Conservation (phyloP, 805 yeast species). For the Lachancea fermentati region DNA sequence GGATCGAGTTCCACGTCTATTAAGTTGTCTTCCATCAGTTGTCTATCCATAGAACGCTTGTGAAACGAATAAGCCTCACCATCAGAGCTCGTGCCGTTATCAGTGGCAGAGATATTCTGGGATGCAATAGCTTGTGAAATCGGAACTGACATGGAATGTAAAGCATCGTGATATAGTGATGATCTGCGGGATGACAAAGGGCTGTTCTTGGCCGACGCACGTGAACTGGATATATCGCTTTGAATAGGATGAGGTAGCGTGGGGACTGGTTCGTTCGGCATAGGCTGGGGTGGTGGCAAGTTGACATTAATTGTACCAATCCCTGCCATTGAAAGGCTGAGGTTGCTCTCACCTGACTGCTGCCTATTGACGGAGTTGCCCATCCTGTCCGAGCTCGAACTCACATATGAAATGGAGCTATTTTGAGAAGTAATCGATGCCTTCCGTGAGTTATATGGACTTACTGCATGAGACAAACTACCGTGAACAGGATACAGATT, state of each 20-base stretch:
- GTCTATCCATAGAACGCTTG: constrained; percentile 20
- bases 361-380: constrained; percentile 26
- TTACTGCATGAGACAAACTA: constrained; percentile 1
- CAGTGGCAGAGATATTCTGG: not conserved
- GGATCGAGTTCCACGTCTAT: constrained; percentile 8
- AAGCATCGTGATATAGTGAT: constrained; percentile 12
- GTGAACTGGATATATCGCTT: constrained; percentile 4
- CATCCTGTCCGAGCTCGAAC: constrained; percentile 30
- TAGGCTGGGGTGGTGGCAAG: constrained; percentile 52
- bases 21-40: constrained; percentile 16
- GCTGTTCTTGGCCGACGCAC: constrained; percentile 18
- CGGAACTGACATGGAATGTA: constrained; percentile 4
- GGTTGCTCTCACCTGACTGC: constrained; percentile 22
- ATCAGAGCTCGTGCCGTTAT: constrained; percentile 10
- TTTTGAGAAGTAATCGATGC: constrained; percentile 35
- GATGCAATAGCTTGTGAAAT: constrained; percentile 3
- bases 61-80: constrained; percentile 11
- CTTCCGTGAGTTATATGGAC: constrained; percentile 31
- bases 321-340: constrained; percentile 19
- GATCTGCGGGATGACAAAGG: constrained; percentile 29
- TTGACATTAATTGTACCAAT: constrained; percentile 24
- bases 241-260: constrained; percentile 13
- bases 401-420: constrained; percentile 27
- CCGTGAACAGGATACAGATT: not conserved
- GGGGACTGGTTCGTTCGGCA: constrained; percentile 10